These are phyloP conservation scores for Trypanosoma brucei DNA, from an alignment of 208 protist genomes.

Conservation along the genomic window DNA sequence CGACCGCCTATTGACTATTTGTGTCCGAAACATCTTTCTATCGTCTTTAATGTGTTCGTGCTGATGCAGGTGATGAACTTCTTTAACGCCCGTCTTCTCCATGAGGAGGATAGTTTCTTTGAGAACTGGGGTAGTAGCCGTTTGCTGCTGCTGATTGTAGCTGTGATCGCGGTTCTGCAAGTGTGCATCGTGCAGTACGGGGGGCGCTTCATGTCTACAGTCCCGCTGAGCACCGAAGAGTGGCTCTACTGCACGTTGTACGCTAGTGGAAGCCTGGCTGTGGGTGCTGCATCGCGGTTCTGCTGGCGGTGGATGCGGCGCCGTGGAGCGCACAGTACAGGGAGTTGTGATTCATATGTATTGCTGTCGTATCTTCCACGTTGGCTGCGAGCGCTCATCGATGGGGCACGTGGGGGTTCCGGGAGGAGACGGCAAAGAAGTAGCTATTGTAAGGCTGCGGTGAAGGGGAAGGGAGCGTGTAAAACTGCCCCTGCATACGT, in stretches of 20 bases:
- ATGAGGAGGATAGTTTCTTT: conserved; percentile 49
- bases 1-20: conserved; percentile 25
- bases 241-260: conserved; percentile 59
- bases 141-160: conserved; percentile 58
- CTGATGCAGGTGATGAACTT: conserved; percentile 90
- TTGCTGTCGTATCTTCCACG: too few relatives aligned
- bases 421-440: too few relatives aligned
- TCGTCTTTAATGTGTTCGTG: conserved; percentile 87
- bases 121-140: conserved; percentile 48
- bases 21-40: conserved; percentile 54
- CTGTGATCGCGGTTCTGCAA: conserved; percentile 56
- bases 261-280: conserved; percentile 39
- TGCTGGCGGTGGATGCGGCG: conserved; percentile 25
- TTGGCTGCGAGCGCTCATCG: too few relatives aligned
- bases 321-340: conserved; percentile 26
- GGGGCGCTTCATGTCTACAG: conserved; percentile 73
- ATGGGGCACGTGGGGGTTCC: too few relatives aligned
- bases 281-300: conserved; percentile 32
- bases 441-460: too few relatives aligned
- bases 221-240: conserved; percentile 56
- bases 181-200: conserved; percentile 73
- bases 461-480: too few relatives aligned
- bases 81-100: conserved; percentile 80
- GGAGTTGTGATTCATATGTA: too few relatives aligned
- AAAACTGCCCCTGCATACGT: too few relatives aligned